phyloP scores from a whole-genome alignment of 2,329 filamentous ascomycete species.

The Nemania sp. region DNA sequence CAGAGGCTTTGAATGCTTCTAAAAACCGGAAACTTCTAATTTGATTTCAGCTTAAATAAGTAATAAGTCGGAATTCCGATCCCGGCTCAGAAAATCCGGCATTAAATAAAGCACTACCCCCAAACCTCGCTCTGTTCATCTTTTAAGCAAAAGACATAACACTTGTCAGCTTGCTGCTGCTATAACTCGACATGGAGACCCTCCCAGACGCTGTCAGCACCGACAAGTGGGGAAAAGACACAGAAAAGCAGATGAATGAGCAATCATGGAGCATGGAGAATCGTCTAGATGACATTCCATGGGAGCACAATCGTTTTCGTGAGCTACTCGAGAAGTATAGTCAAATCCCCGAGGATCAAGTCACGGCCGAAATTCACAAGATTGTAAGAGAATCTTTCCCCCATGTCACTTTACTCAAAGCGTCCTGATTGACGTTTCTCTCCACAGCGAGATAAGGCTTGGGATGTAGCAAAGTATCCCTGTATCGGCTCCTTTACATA shows the following conservation, averaged over 20 bases:
- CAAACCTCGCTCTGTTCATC: neutral
- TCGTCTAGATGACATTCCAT: constrained; percentile 20
- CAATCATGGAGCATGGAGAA: constrained; percentile 12
- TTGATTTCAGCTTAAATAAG: no score
- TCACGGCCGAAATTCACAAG: constrained; percentile 17
- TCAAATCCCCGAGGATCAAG: constrained; percentile 12
- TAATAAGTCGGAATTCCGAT: no score
- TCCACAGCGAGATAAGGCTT: constrained; percentile 28
- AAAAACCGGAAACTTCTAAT: no score
- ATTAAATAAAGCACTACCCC: neutral
- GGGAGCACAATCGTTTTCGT: constrained; percentile 20
- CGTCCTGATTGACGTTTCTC: neutral
- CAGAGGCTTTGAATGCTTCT: no score
- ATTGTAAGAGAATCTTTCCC: constrained; percentile 26
- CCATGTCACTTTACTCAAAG: neutral
- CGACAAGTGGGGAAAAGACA: constrained; percentile 25
- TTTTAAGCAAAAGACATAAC: neutral
- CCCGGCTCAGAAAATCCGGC: no score
- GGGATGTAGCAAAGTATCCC: constrained; percentile 29
- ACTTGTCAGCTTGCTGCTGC: neutral
- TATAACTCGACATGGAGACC: constrained; percentile 14
- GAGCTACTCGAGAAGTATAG: constrained; percentile 26
- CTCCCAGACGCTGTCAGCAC: neutral
- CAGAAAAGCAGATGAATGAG: constrained; percentile 17
- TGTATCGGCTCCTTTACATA: constrained; percentile 30